Conservation (phyloP, 2,329 filamentous ascomycete genomes). For the Ampelomyces quisqualis region DNA sequence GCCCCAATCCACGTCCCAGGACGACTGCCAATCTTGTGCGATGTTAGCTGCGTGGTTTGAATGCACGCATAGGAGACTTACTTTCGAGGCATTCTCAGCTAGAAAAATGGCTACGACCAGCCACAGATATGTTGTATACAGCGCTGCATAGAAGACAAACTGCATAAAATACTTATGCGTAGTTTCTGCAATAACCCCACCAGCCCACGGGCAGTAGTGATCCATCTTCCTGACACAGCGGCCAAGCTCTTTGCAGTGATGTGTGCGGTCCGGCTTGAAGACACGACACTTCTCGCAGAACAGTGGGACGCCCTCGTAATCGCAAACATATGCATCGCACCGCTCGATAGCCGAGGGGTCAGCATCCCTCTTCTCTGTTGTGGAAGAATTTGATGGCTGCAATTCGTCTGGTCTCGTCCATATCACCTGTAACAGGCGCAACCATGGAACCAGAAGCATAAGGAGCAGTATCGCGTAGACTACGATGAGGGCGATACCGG, state of each 20-base stretch:
- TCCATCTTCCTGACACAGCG: conserved; percentile 90
- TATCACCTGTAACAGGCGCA: conserved; percentile 69
- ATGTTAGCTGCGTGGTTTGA: not conserved
- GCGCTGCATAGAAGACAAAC: conserved; percentile 71
- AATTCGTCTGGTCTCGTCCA: conserved; percentile 72
- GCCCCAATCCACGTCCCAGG: conserved; percentile 59
- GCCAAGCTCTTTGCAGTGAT: conserved; percentile 80
- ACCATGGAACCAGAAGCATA: conserved; percentile 66
- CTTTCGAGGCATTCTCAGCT: conserved; percentile 53
- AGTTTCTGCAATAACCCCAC: conserved; percentile 83
- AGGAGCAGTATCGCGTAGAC: conserved; percentile 72
- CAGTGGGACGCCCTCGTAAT: conserved; percentile 73
- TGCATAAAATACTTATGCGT: conserved; percentile 91
- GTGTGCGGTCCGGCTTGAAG: conserved; percentile 84
- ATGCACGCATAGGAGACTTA: conserved; percentile 26
- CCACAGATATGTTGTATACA: conserved; percentile 67
- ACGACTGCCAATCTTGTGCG: conserved; percentile 18
- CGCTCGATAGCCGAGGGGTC: conserved; percentile 63
- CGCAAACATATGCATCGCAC: conserved; percentile 81
- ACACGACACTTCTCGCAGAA: conserved; percentile 84
- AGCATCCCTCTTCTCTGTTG: conserved; percentile 31
- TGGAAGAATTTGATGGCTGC: conserved; percentile 56
- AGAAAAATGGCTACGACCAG: conserved; percentile 66
- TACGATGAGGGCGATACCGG: conserved; percentile 69
- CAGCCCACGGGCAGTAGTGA: conserved; percentile 95